A percentile compares a stretch with the other conserved stretches of the same genome.
These are phyloP conservation scores for Strobilomyces echinocephalus DNA, from an alignment of 768 basidiomycete genomes.

Conservation along the genomic window DNA sequence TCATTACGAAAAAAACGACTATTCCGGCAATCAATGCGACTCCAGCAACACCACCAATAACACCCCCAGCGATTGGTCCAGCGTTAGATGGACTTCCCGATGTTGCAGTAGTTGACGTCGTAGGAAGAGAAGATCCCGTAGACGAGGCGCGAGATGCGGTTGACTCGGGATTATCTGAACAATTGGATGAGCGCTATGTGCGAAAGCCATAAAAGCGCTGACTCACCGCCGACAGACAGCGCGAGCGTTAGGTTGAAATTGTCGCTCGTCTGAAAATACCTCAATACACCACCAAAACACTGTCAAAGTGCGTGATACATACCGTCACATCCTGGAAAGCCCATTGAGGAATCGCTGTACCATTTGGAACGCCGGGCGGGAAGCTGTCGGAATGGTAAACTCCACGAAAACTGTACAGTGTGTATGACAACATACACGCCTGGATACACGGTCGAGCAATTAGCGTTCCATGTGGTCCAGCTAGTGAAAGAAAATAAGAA, in stretches of 20 bases:
- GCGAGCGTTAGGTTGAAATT: slow-evolving; percentile 40
- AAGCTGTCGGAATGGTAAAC: slow-evolving; percentile 32
- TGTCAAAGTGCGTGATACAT: slow-evolving; percentile 12
- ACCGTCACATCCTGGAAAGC: slow-evolving; percentile 54
- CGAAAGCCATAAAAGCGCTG: not conserved
- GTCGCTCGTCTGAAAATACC: slow-evolving; percentile 29
- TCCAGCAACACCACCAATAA: slow-evolving; percentile 60
- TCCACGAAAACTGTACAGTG: not conserved
- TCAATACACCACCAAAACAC: slow-evolving; percentile 3
- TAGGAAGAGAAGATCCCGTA: slow-evolving; percentile 10
- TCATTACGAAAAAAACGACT: slow-evolving; percentile 37
- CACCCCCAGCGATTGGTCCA: slow-evolving; percentile 58
- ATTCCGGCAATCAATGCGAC: slow-evolving; percentile 39
- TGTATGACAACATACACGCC: slow-evolving; percentile 16
- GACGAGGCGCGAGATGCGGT: slow-evolving; percentile 33
- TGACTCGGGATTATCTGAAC: slow-evolving; percentile 41
- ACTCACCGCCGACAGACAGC: slow-evolving; percentile 26
- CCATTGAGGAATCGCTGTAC: slow-evolving; percentile 55
- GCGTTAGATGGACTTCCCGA: slow-evolving; percentile 29
- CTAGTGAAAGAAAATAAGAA: slow-evolving; percentile 24
- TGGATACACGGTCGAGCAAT: slow-evolving; percentile 39
- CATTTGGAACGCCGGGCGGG: slow-evolving; percentile 43
- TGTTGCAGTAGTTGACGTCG: slow-evolving; percentile 14
- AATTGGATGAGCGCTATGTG: not conserved
- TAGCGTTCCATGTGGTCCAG: slow-evolving; percentile 49